Evolutionary conservation across 805 yeast genomes (phyloP), one percentile per base, ranked within the genome.

Genomic region (Pichia paraexigua): DNA sequence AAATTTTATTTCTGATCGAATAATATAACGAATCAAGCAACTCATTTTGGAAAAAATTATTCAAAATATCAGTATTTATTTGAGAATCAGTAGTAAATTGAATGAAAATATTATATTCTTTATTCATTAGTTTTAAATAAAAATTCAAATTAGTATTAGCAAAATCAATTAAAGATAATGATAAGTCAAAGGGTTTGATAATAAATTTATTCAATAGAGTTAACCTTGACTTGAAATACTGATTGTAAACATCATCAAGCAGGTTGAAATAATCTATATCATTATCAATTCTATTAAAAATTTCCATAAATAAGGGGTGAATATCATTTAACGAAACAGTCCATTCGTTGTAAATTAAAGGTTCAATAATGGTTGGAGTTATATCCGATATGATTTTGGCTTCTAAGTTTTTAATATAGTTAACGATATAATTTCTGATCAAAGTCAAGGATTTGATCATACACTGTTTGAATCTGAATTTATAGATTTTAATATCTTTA

Each of bases 1-100:
- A 71, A 1, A 89, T 78, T 46, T 76, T 73, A 52, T 81, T 77
- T 56, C 97, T 74, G 37, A 88, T 64, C 2, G 74, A 66, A 56
- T 87, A 92, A 60, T 90, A 86, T 25, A 91, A 68, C 0, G 96
- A 94, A 39, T 89, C 96, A 32, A 87, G 72, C 4, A 89, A 59
- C 24, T 73, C 74, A 15, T 20, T 18, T 45, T 76, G 78, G 53
- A 86, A 77, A 82, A 87, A 88, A 8, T 69, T 66, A 51, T 77
- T 76, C 45, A 87, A 61, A 15, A 35, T 35, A n/a, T 35, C 39
- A 9, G 5, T 35, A n/a, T 35, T 35, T 35, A 35, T 5, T 35
- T 35, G 39, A 2, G 39, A 35, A 5, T n/a, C 8, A 9, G 20
- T 35, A 2, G 39, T 35, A n/a, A 35, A 35, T 35, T 35, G 39